Evolutionary conservation across 495 filamentous ascomycete genomes (phyloP).

Genomic region (Apodospora peruviana): DNA sequence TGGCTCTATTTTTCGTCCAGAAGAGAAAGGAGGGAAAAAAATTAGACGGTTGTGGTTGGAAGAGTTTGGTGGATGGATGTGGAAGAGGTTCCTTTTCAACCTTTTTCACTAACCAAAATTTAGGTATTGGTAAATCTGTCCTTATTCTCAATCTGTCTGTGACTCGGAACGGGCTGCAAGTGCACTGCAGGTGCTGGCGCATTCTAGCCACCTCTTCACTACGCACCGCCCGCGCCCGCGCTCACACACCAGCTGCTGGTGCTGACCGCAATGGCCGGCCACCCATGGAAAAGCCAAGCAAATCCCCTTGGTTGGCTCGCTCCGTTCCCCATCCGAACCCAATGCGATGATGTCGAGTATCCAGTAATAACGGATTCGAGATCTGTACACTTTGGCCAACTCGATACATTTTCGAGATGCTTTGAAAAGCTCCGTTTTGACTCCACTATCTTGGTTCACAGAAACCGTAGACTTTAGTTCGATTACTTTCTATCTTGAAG

Average conservation of each 20-base stretch:
- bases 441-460: no score
- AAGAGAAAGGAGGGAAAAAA: conserved; percentile 1
- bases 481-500: no score
- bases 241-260: background rate
- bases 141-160: conserved; percentile 10
- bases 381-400: no score
- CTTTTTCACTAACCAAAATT: conserved; percentile 4
- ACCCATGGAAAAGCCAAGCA: background rate
- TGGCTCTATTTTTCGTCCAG: conserved; percentile 2
- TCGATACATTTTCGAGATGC: no score
- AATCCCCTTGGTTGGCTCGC: background rate
- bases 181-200: background rate
- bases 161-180: background rate
- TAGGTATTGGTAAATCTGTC: conserved; percentile 22
- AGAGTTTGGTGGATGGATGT: conserved; percentile 2
- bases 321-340: background rate
- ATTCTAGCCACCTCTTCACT: conserved; percentile 1
- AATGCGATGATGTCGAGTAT: no score
- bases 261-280: background rate
- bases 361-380: no score
- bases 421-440: no score
- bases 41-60: background rate
- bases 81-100: conserved; percentile 2
- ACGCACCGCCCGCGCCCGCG: no score
- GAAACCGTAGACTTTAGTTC: no score